Conservation (phyloP, 768 basidiomycete genomes). For the Suillus variegatus region DNA sequence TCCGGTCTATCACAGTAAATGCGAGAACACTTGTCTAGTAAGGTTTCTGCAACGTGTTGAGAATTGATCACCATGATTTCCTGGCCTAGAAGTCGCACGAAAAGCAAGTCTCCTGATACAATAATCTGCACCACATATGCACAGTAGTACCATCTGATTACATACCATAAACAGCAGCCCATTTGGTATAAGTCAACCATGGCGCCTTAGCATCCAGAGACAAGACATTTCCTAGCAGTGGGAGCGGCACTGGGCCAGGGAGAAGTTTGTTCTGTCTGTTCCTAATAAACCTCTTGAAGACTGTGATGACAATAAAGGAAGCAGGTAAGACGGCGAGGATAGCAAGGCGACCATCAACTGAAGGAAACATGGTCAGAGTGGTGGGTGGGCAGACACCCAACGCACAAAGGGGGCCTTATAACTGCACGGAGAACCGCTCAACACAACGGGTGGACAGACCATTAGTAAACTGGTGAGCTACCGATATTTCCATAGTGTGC, state of each 20-base stretch:
- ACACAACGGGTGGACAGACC: too few species aligned
- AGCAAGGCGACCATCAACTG: too few species aligned
- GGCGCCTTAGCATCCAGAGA: slow-evolving; percentile 36
- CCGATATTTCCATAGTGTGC: too few species aligned
- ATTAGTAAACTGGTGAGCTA: too few species aligned
- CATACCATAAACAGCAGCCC: slow-evolving; percentile 30
- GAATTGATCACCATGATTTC: slow-evolving; percentile 7
- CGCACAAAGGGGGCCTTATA: too few species aligned
- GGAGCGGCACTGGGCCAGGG: slow-evolving; percentile 48
- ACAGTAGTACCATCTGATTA: background rate
- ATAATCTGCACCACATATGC: background rate
- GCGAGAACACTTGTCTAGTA: slow-evolving; percentile 10
- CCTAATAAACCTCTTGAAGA: too few species aligned
- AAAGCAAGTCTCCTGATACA: slow-evolving; percentile 4
- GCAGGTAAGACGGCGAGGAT: too few species aligned
- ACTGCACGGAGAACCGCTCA: too few species aligned
- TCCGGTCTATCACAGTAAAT: slow-evolving; percentile 12
- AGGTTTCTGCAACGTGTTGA: background rate
- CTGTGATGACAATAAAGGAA: too few species aligned
- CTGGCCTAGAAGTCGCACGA: slow-evolving; percentile 4
- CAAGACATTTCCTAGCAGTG: slow-evolving; percentile 48
- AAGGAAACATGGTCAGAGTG: too few species aligned
- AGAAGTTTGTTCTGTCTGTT: slow-evolving; percentile 28
- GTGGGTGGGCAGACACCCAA: too few species aligned
- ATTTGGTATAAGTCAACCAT: slow-evolving; percentile 38